These are phyloP conservation scores for Purshia tridentata DNA, from an alignment of 306 rosid species.

Conservation along the genomic window DNA sequence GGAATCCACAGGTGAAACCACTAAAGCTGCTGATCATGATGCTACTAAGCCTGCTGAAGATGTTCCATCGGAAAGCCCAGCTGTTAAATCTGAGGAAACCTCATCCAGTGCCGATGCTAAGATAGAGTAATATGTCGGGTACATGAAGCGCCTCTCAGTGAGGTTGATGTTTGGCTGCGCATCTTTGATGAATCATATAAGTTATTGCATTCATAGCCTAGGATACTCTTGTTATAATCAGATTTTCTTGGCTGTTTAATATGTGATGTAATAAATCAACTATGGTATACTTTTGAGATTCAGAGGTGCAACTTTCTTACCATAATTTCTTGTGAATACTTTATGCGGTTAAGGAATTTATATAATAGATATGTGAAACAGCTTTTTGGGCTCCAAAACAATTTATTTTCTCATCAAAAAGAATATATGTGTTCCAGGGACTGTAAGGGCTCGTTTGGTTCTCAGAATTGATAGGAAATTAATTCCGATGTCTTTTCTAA, in stretches of 20 bases:
- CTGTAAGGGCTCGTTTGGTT: too few relatives aligned
- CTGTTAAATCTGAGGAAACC: constrained; percentile 50
- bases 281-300: constrained; percentile 19
- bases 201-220: constrained; percentile 18
- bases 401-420: not conserved
- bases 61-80: constrained; percentile 46
- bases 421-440: not conserved
- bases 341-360: constrained; percentile 7
- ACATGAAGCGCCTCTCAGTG: not conserved
- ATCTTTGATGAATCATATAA: constrained; percentile 21
- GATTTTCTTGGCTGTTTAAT: constrained; percentile 18
- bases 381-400: constrained; percentile 2
- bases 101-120: constrained; percentile 38
- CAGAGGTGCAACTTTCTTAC: constrained; percentile 14
- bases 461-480: too few relatives aligned
- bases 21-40: constrained; percentile 35
- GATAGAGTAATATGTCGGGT: constrained; percentile 30
- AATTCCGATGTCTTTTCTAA: too few relatives aligned
- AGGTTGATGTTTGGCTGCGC: constrained; percentile 21
- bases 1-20: constrained; percentile 43
- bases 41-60: constrained; percentile 49
- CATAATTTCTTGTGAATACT: constrained; percentile 14
- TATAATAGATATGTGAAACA: not conserved
- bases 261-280: constrained; percentile 28
- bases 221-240: constrained; percentile 21